A percentile compares a stretch with the other conserved stretches of the same genome.
phyloP scores from a whole-genome alignment of 257 asterid species.

The Primulina tabacum region DNA sequence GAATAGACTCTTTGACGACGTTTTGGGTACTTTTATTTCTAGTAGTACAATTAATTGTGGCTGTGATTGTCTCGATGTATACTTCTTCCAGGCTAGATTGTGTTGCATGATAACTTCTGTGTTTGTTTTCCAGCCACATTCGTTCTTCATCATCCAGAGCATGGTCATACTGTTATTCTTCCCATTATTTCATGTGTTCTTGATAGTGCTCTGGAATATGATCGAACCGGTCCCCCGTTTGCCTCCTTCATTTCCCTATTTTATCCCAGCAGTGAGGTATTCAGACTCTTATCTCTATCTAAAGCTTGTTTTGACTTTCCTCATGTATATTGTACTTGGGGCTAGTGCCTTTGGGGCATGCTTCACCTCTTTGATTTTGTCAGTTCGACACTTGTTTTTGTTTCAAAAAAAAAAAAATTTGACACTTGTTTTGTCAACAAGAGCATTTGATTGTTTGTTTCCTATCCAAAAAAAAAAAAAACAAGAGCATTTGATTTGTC shows the following conservation, averaged over 20 bases:
- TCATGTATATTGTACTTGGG: constrained; percentile 5
- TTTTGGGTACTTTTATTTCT: constrained; percentile 57
- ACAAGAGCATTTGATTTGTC: neutral
- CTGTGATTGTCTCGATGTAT: neutral
- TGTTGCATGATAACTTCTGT: constrained; percentile 23
- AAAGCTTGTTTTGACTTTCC: neutral
- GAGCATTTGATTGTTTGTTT: neutral
- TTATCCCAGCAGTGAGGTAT: constrained; percentile 80
- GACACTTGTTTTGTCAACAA: neutral
- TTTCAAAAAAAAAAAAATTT: too few species aligned
- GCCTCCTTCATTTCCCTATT: constrained; percentile 91
- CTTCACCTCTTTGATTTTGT: neutral
- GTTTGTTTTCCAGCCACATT: constrained; percentile 73
- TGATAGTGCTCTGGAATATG: constrained; percentile 76
- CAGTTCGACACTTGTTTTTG: neutral
- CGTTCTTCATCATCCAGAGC: constrained; percentile 98
- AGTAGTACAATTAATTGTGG: constrained; percentile 11
- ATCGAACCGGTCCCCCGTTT: constrained; percentile 71
- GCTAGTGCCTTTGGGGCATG: constrained; percentile 7
- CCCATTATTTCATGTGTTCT: constrained; percentile 93
- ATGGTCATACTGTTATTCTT: constrained; percentile 92
- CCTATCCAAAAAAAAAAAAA: too few species aligned
- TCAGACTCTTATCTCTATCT: constrained; percentile 18
- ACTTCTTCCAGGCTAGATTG: constrained; percentile 24
- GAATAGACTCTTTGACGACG: constrained; percentile 89